Base-by-base conservation (phyloP, 2,329 filamentous ascomycete genomes). In the Exophiala aquamarina region DNA sequence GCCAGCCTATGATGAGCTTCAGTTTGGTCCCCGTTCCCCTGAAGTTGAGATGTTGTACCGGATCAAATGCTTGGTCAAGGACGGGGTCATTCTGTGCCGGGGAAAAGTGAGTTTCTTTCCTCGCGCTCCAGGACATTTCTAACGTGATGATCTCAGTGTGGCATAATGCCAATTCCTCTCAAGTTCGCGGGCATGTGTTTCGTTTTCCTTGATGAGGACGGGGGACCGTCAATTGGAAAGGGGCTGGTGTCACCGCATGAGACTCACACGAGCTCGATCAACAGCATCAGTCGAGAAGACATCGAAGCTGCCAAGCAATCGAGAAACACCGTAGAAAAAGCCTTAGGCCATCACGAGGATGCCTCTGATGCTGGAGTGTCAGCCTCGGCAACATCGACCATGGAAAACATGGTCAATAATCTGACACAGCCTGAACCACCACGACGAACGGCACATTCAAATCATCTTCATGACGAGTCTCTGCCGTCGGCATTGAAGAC, bases 1-100 rank as follows among this genome's bases (percentile, higher is more conserved):
- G 43, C 76, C 81, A 4, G 7, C 23, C 2, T 35, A 52, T 18
- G 41, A 20, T 17, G 52, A 52, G 13, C 19, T 33, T 19, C 17
- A 9, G n/a, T 49, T 47, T 39, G 52, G 49, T n/a, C 35, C 46
- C 23, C 45, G 41, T 7, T 37, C 34, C 47, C 72, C 75, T 0
- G 79, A 83, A 45, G 70, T 79, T 26, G 84, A 87, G 63, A 84
- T 84, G 78, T 71, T 84, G n/a, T 79, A 80, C 60, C 75, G 84
- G 32, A 74, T 86, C 44, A 75, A 78, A 44, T 81, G 83, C 50
- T 72, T 87, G 23, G 68, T 86, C 6, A 73, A 79, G 38, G 81
- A 83, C 62, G 83, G 79, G 3, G 67, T 84, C 29, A 67, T 77
- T 43, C 65, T 86, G 20, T 76, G 78, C n/a, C 68, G 75, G 44